Evolutionary conservation across 2,329 filamentous ascomycete species (phyloP).

Genomic region (Aspergillus awamori): DNA sequence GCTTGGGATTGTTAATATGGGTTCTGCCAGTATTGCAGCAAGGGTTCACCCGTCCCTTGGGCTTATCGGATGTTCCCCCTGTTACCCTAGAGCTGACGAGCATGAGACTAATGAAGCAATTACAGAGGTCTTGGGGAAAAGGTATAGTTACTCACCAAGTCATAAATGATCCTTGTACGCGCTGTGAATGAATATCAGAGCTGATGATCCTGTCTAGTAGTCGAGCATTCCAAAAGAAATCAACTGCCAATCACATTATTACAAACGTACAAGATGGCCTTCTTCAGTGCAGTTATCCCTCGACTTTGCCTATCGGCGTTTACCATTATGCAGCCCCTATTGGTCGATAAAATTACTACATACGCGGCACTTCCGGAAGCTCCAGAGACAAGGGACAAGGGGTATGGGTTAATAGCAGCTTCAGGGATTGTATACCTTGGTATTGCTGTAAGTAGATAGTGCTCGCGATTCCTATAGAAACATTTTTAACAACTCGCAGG

Average conservation of each 20-base stretch:
- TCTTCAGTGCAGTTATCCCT: background rate
- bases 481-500: background rate
- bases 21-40: background rate
- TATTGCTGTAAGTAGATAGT: background rate
- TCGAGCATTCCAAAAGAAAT: background rate
- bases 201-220: background rate
- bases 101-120: background rate
- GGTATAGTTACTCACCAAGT: background rate
- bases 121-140: background rate
- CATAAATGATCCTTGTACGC: too few relatives aligned
- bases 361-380: background rate
- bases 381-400: background rate
- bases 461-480: too few relatives aligned
- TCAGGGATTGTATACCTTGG: background rate
- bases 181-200: too few relatives aligned
- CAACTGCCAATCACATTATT: background rate
- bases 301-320: background rate
- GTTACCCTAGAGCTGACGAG: background rate
- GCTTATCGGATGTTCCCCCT: background rate
- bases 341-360: background rate
- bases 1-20: background rate
- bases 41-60: background rate
- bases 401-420: background rate
- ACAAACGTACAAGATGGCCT: background rate
- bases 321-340: background rate